Base-by-base conservation (phyloP, 306 rosid genomes). In the Sechiopsis laciniata region DNA sequence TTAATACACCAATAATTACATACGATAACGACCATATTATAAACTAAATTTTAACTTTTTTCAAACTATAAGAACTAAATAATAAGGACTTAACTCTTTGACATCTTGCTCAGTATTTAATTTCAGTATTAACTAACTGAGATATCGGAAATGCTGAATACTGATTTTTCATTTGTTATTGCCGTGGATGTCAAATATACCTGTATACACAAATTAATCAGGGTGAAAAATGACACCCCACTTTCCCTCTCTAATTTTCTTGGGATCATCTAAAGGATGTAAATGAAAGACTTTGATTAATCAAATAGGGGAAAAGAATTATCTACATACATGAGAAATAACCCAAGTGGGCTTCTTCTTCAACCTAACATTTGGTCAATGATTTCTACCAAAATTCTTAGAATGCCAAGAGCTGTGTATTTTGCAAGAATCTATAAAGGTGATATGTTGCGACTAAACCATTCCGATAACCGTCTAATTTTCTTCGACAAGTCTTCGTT, bases 121-220 rank as follows among this genome's bases (percentile, higher is more conserved):
- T 46, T 46, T 46, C 51, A 9, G 14, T 2, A 10, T 46, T 46
- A 10, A 46, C 0, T 8, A 16, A 37, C 32, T 46, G 21, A 63
- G 26, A 35, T 9, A n/a, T 64, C 11, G 20, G 20, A 2, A 68
- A 21, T 48, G 73, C 42, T 68, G 7, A 68, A 46, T 20, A 68
- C 1, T n/a, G 40, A 20, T 6, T 24, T 26, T 51, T 53, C 62
- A 52, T 74, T 75, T 75, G 83, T 81, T 73, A 82, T 81, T 76
- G 79, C 81, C 77, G 79, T 74, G 48, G 62, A 56, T 57, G 35
- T 54, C 21, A 66, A 80, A 71, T 70, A 80, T 65, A 16, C 5
- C 32, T 74, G 86, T 92, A 83, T 90, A 92, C 96, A 92, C 80
- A 69, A 84, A 84, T 74, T 83, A 85, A 84, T 92, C 59, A 82